Percentiles rank a stretch among this genome's conserved stretches.
phyloP scores from a whole-genome alignment of 139 green algal genomes.

The Tetraselmis striata region DNA sequence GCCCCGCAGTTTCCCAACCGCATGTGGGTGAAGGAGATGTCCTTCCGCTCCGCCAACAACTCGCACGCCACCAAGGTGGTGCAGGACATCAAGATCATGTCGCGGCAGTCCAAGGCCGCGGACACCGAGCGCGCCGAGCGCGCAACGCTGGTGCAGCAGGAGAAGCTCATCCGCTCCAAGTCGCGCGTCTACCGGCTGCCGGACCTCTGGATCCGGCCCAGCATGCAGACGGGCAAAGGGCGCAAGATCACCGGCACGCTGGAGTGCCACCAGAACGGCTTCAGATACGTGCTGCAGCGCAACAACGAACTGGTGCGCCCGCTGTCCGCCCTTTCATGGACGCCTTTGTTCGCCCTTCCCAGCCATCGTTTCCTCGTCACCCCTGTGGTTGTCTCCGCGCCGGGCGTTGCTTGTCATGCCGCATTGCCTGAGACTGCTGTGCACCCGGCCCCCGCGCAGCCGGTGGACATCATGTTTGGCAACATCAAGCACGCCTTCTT shows the following conservation, averaged over 20 bases:
- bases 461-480: slow-evolving; percentile 43
- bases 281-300: too few species aligned
- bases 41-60: slow-evolving; percentile 73
- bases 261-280: slow-evolving; percentile 94
- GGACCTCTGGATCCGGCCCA: slow-evolving; percentile 91
- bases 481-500: slow-evolving; percentile 99
- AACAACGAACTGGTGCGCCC: too few species aligned
- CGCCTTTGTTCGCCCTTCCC: too few species aligned
- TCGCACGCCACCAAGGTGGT: slow-evolving; percentile 61
- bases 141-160: slow-evolving; percentile 90
- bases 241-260: slow-evolving; percentile 84
- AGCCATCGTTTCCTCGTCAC: too few species aligned
- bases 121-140: slow-evolving; percentile 91
- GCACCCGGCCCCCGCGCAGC: too few species aligned
- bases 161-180: slow-evolving; percentile 73
- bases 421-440: too few species aligned
- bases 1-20: slow-evolving; percentile 52
- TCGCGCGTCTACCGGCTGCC: slow-evolving; percentile 70
- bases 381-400: too few species aligned
- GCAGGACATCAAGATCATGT: slow-evolving; percentile 89
- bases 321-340: too few species aligned
- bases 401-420: too few species aligned
- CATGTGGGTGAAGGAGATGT: slow-evolving; percentile 90
- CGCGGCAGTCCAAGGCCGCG: slow-evolving; percentile 54
- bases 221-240: slow-evolving; percentile 79